phyloP scores from a whole-genome alignment of 2,329 filamentous ascomycete genomes.

The Raffaelea arxii region DNA sequence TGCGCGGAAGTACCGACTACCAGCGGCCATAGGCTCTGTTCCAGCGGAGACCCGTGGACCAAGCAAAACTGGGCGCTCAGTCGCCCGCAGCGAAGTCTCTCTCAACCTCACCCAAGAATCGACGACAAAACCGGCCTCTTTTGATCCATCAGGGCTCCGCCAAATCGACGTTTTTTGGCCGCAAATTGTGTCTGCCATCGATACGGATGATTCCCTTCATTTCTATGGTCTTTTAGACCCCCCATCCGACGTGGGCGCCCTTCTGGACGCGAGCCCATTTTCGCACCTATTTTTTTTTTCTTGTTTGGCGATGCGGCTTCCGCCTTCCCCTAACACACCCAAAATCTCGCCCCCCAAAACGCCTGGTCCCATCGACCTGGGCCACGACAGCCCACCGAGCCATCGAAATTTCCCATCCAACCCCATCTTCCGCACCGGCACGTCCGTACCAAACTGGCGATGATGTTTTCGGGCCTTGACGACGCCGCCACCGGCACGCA shows the following conservation, averaged over 20 bases:
- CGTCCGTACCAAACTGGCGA: constrained; percentile 26
- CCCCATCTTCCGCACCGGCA: background rate
- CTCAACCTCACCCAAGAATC: constrained; percentile 14
- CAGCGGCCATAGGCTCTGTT: background rate
- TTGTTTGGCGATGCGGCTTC: constrained; percentile 11
- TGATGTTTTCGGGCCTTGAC: constrained; percentile 49
- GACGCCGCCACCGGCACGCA: constrained; percentile 45
- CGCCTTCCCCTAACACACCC: constrained; percentile 1
- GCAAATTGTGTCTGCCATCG: constrained; percentile 37
- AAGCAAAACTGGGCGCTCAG: constrained; percentile 11
- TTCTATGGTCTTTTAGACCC: constrained; percentile 39
- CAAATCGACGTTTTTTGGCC: constrained; percentile 29
- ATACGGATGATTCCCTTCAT: constrained; percentile 40
- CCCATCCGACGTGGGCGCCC: constrained; percentile 33
- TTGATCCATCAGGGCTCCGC: constrained; percentile 41
- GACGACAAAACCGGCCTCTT: constrained; percentile 31
- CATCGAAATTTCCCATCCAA: constrained; percentile 1
- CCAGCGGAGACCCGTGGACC: constrained; percentile 1
- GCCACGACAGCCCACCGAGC: constrained; percentile 30
- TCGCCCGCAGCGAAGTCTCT: constrained; percentile 10
- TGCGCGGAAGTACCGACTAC: background rate
- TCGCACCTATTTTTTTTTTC: constrained; percentile 3
- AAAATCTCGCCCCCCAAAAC: too few relatives aligned
- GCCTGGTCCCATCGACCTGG: constrained; percentile 41
- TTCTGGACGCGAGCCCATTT: constrained; percentile 38